phyloP scores from a whole-genome alignment of 2,329 filamentous ascomycete genomes.

The Pseudocercospora vitis region DNA sequence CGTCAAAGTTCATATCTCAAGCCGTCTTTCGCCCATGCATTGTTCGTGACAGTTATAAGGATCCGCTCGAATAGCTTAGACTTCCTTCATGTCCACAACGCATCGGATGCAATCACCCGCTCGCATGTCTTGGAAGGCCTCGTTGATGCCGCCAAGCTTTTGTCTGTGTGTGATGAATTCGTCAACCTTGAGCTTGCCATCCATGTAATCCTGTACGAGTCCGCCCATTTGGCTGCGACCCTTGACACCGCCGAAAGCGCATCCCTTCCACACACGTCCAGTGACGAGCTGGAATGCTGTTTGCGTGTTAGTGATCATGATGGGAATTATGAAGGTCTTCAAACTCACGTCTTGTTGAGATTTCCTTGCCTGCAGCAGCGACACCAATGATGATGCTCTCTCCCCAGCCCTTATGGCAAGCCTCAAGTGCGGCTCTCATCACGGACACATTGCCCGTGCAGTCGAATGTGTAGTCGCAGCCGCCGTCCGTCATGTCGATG shows the following conservation, averaged over 20 bases:
- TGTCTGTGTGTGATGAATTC: slow-evolving; percentile 99
- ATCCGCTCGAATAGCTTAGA: slow-evolving; percentile 15
- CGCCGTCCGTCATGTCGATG: slow-evolving; percentile 96
- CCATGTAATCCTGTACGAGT: slow-evolving; percentile 86
- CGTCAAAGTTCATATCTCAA: background rate
- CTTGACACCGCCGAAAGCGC: slow-evolving; percentile 97
- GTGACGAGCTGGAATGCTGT: slow-evolving; percentile 97
- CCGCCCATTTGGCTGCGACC: slow-evolving; percentile 86
- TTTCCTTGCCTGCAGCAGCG: slow-evolving; percentile 93
- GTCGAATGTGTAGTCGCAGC: slow-evolving; percentile 98
- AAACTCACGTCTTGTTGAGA: slow-evolving; percentile 84
- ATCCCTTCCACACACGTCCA: slow-evolving; percentile 95
- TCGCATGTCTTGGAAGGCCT: slow-evolving; percentile 92
- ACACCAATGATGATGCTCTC: slow-evolving; percentile 98
- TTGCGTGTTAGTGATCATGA: slow-evolving; percentile 15
- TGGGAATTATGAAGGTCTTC: background rate
- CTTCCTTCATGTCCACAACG: slow-evolving; percentile 67
- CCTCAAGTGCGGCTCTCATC: slow-evolving; percentile 93
- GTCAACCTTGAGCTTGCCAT: slow-evolving; percentile 90
- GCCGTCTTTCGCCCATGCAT: slow-evolving; percentile 12
- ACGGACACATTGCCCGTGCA: slow-evolving; percentile 97
- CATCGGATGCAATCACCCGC: slow-evolving; percentile 94
- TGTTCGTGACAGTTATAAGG: background rate
- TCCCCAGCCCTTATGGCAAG: slow-evolving; percentile 99
- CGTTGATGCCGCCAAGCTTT: slow-evolving; percentile 78